Percentiles rank a stretch among this genome's conserved stretches.
phyloP scores from a whole-genome alignment of 345 rosid species.

The Kernera saxatilis region DNA sequence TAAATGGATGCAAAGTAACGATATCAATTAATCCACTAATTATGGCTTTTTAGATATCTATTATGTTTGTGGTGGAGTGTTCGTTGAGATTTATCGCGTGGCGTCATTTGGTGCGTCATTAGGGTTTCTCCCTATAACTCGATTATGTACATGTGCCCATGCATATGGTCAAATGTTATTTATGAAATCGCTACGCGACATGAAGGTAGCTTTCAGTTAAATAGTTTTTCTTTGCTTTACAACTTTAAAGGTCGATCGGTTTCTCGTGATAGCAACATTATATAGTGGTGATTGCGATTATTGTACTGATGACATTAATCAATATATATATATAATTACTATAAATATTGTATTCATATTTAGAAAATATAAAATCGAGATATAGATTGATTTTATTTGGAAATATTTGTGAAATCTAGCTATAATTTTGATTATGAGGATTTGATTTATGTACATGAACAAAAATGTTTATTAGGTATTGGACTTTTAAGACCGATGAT shows the following conservation, averaged over 20 bases:
- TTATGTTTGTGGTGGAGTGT: slow-evolving; percentile 23
- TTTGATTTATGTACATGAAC: neutral
- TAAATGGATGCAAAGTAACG: slow-evolving; percentile 12
- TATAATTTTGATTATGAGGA: neutral
- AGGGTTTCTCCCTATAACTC: neutral
- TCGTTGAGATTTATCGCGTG: slow-evolving; percentile 12
- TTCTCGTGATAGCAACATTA: neutral
- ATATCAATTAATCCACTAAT: slow-evolving; percentile 5
- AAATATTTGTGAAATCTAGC: neutral
- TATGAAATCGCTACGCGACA: neutral
- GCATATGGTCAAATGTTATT: neutral
- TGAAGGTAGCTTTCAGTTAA: neutral
- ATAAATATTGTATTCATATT: too few relatives aligned
- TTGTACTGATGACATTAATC: neutral
- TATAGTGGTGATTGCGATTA: neutral
- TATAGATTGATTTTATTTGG: neutral
- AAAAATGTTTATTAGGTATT: neutral
- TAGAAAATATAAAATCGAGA: neutral
- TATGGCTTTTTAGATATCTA: neutral
- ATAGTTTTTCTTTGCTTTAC: neutral
- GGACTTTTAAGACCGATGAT: too few relatives aligned
- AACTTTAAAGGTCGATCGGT: neutral
- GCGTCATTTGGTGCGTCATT: slow-evolving; percentile 25
- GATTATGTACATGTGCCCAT: neutral
- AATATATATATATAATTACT: too few relatives aligned